Evolutionary conservation across 257 asterid species (phyloP), one percentile per base, ranked within the genome.

Genomic region (Solanum corneliomulleri): DNA sequence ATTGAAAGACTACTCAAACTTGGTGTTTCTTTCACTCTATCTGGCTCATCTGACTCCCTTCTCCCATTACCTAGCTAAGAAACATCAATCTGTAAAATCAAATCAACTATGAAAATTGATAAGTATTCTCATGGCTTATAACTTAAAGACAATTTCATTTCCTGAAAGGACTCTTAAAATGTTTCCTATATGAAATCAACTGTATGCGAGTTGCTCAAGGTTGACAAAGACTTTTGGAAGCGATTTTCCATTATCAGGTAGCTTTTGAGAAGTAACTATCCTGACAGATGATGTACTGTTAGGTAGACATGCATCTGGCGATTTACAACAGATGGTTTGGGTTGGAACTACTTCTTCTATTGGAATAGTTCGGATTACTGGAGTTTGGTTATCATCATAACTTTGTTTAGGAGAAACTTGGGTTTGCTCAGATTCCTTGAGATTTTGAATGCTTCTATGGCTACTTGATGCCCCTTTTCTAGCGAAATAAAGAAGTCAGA

Each of bases 301-400:
- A 37, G 76, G 68, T 18, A 82, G 86, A 29, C 82, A 52, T 33
- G 44, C 60, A 7, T 76, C 68, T 9, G 33, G 86, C 33, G 83
- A 86, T 47, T 86, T 37, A 39, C 13, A 14, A 84, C 37, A 78
- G 29, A 70, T 66, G 82, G 85, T 71, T 21, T 20, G 89, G 27
- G 87, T 35, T 69, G 39, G 80, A 42, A 29, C 89, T 83, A 4
- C 87, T 81, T 33, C 33, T 82, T 88, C 95, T 39, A 35, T 35
- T 4, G 39, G 7, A 35, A 35, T 35, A 7, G 39, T 35, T 35
- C 39, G 39, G 7, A 35, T 35, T 35, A 35, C 39, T 35, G 39
- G 39, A 35, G 39, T 35, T 4, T 35, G 39, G 39, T 35, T 35
- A 35, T 35, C 39, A 35, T 35, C 6, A 5, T 35, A 35, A 35